Conservation (phyloP, 352 stramenopile species). For the Globisporangium abappressorium region DNA sequence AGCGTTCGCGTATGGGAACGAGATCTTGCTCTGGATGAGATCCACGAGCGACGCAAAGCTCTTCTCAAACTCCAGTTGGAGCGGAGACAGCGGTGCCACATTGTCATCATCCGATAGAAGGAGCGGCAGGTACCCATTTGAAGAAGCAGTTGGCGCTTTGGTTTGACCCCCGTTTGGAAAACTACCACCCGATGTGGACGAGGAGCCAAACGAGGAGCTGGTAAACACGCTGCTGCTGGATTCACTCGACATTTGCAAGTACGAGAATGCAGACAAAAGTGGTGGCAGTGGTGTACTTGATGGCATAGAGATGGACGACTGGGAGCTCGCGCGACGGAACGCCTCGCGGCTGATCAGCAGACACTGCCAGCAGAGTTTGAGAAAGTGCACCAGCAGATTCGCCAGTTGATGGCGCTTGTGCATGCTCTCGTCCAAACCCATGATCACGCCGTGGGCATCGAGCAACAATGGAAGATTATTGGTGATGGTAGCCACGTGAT, state of each 20-base stretch:
- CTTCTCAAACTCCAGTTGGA: slow-evolving; percentile 71
- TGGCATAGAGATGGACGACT: slow-evolving; percentile 4
- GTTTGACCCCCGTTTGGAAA: background rate
- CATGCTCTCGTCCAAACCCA: slow-evolving; percentile 29
- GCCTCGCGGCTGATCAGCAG: slow-evolving; percentile 60
- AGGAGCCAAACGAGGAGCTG: background rate
- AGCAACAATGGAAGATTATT: slow-evolving; percentile 21
- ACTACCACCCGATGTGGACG: background rate
- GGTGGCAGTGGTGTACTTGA: background rate
- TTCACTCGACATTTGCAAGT: background rate
- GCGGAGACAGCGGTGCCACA: slow-evolving; percentile 32
- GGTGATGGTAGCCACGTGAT: background rate
- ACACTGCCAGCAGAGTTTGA: slow-evolving; percentile 49
- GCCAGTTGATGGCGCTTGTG: slow-evolving; percentile 47
- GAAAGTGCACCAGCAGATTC: slow-evolving; percentile 55
- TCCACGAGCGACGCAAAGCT: slow-evolving; percentile 54
- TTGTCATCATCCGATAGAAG: background rate
- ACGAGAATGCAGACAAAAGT: background rate
- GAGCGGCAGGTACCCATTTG: slow-evolving; percentile 1
- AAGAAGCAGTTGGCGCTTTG: background rate
- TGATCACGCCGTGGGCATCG: slow-evolving; percentile 28
- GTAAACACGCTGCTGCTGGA: slow-evolving; percentile 1
- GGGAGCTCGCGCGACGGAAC: slow-evolving; percentile 32
- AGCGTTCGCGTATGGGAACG: slow-evolving; percentile 26
- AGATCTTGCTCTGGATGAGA: slow-evolving; percentile 35